phyloP scores from a whole-genome alignment of 2,329 filamentous ascomycete species.

The Calonectria pauciramosa region DNA sequence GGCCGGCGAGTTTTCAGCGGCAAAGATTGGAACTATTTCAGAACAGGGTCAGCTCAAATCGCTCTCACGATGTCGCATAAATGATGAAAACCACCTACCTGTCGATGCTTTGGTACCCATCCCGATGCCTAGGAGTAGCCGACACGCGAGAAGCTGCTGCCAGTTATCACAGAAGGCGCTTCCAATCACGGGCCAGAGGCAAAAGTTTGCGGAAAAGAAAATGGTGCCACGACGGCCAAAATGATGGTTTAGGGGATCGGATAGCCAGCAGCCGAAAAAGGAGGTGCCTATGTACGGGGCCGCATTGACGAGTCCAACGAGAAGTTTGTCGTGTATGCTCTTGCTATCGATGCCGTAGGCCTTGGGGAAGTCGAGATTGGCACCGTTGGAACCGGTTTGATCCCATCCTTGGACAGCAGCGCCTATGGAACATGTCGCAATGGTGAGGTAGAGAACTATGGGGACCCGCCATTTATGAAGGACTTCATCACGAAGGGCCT shows the following conservation, averaged over 20 bases:
- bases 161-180: conserved; percentile 79
- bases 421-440: conserved; percentile 76
- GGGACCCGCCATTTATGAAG: conserved; percentile 78
- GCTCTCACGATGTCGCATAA: neutral
- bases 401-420: conserved; percentile 81
- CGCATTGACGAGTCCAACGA: conserved; percentile 78
- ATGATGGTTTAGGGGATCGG: conserved; percentile 70
- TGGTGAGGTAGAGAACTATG: conserved; percentile 73
- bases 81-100: conserved; percentile 47
- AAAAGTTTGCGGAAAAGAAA: conserved; percentile 81
- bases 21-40: conserved; percentile 77
- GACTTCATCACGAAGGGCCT: conserved; percentile 71
- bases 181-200: conserved; percentile 78
- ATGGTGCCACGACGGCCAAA: conserved; percentile 68
- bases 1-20: conserved; percentile 80
- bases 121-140: conserved; percentile 81
- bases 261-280: conserved; percentile 73
- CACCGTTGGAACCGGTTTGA: conserved; percentile 74
- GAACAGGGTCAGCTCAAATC: conserved; percentile 24
- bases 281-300: conserved; percentile 65
- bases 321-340: conserved; percentile 55
- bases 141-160: conserved; percentile 78
- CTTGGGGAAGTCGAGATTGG: conserved; percentile 72
- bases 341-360: conserved; percentile 60
- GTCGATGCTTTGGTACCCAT: conserved; percentile 82